These are phyloP conservation scores for Saccharomyces jurei DNA, from an alignment of 805 yeast species.

Conservation along the genomic window DNA sequence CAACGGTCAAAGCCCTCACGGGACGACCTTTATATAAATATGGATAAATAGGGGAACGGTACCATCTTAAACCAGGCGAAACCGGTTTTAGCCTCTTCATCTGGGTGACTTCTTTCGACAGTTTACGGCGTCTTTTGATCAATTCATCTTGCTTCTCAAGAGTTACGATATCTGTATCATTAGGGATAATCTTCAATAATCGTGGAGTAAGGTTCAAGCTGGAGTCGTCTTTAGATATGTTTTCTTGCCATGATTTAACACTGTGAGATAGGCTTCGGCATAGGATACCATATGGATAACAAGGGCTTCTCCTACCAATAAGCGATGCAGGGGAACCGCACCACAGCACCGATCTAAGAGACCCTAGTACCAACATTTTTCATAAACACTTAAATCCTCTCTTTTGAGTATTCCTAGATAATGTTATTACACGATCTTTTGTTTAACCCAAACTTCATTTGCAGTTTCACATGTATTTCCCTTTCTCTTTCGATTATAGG, in stretches of 20 bases:
- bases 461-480: background rate
- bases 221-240: constrained; percentile 1
- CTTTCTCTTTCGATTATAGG: background rate
- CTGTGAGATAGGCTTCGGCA: background rate
- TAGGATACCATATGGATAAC: background rate
- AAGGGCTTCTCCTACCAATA: background rate
- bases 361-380: background rate
- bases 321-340: background rate
- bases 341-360: background rate
- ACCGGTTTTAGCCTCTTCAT: constrained; percentile 72
- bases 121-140: constrained; percentile 62
- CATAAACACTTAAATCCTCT: background rate
- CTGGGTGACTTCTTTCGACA: constrained; percentile 60
- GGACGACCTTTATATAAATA: constrained; percentile 86
- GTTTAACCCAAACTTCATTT: background rate
- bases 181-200: constrained; percentile 34
- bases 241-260: constrained; percentile 5
- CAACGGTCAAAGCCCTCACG: constrained; percentile 60
- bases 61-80: constrained; percentile 86
- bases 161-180: constrained; percentile 49
- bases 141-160: constrained; percentile 73
- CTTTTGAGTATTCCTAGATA: background rate
- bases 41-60: constrained; percentile 76
- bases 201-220: constrained; percentile 12
- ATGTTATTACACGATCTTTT: background rate